Evolutionary conservation across 345 rosid species (phyloP), one percentile per base, ranked within the genome.

Genomic region (Gossypium bickii): DNA sequence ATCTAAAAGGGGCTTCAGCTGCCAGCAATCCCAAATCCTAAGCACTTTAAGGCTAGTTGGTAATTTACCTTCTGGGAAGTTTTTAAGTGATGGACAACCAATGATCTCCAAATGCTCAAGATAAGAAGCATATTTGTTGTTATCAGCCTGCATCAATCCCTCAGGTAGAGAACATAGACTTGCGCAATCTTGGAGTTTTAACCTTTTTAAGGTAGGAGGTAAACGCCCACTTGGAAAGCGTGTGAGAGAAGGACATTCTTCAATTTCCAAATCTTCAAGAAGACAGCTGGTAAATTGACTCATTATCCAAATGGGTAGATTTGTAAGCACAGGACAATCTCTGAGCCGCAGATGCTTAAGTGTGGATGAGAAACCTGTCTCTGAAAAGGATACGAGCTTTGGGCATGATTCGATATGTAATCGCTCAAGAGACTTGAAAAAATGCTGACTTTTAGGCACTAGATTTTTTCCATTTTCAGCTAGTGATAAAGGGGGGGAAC

Each of bases 71-170:
- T 71, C 64, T 1, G 72, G 77, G 51, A 81, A 78, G n/a, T 2
- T 22, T 22, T 11, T 4, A 17, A 81, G 77, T 67, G 79, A 75
- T 43, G 72, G 71, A 29, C 79, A 81, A 9, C 43, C 62, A 66
- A 18, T 24, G 38, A 78, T 66, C 66, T 63, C 67, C 65, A 79
- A 74, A 13, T 24, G 25, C 53, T 79, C 78, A 74, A 79, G 81
- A 60, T 67, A 47, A 68, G 72, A 68, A 7, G 72, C 1, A 48
- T 8, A 8, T 48, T 68, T 68, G 72, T 49, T 13, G 43, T 48
- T 25, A 25, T 49, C 72, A 68, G 22, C 43, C 15, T 49, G 72
- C 72, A 49, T 68, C 43, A 68, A 17, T 49, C 72, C 72, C 22
- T 68, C 72, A 12, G 74, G 75, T 55, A 72, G 53, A 57, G 64